A percentile compares a stretch with the other conserved stretches of the same genome.
phyloP scores from a whole-genome alignment of 305 asterid genomes.

The Fraxinus sp. region DNA sequence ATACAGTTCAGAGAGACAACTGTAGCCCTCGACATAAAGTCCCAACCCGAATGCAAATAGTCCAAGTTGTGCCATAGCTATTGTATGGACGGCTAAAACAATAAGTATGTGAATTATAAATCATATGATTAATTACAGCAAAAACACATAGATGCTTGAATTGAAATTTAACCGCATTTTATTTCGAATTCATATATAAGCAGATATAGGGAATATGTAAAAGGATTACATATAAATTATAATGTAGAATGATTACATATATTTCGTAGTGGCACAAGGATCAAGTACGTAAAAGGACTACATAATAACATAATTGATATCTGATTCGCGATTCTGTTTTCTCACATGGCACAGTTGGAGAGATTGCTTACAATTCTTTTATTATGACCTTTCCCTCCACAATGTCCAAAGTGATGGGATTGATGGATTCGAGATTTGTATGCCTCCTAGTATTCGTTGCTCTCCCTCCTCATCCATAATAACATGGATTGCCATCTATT shows the following conservation, averaged over 20 bases:
- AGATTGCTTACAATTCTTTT: background rate
- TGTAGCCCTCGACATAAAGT: too few relatives aligned
- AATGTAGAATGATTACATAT: background rate
- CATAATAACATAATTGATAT: background rate
- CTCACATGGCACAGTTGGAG: background rate
- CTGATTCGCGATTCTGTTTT: too few relatives aligned
- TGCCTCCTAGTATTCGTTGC: background rate
- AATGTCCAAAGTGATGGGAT: background rate
- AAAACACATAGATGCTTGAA: background rate
- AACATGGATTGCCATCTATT: background rate
- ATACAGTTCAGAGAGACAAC: too few relatives aligned
- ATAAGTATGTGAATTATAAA: background rate
- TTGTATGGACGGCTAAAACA: background rate
- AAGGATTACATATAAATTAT: too few relatives aligned
- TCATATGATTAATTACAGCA: background rate
- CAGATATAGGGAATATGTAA: background rate
- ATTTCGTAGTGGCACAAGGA: background rate
- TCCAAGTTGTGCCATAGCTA: too few relatives aligned
- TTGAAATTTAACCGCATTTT: background rate
- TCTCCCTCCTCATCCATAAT: background rate
- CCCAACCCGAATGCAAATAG: too few relatives aligned
- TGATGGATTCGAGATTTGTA: background rate
- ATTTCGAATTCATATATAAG: background rate
- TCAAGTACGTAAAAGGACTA: too few relatives aligned
- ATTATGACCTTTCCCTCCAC: background rate